Evolutionary conservation across 768 basidiomycete genomes (phyloP).

Genomic region (Gloeophyllum trabeum): DNA sequence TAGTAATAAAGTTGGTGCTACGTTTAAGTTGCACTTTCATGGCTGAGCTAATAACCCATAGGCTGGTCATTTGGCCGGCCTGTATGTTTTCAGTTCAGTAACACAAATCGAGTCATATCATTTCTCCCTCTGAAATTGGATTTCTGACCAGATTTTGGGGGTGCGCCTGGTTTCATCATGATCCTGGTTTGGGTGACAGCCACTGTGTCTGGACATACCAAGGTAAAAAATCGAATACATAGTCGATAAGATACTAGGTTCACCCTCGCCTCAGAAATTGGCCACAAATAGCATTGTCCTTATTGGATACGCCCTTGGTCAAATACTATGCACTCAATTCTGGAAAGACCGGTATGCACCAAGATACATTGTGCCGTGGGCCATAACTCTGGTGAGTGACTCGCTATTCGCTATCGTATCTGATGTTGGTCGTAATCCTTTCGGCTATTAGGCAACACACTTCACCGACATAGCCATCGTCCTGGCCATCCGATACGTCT

Average conservation of each 20-base stretch:
- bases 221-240: no score
- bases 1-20: conserved; percentile 12
- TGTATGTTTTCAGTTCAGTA: not conserved
- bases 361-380: conserved; percentile 14
- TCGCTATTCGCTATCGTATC: conserved; percentile 3
- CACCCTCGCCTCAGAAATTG: conserved; percentile 5
- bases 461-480: conserved; percentile 6
- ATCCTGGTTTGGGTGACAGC: conserved; percentile 7
- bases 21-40: no score
- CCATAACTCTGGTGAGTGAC: conserved; percentile 15
- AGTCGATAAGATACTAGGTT: not conserved
- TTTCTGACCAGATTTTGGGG: conserved; percentile 6
- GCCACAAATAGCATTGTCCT: conserved; percentile 15
- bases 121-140: no score
- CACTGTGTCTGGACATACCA: conserved; percentile 10
- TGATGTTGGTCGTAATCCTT: not conserved
- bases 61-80: not conserved
- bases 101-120: not conserved
- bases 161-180: conserved; percentile 9
- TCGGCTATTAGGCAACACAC: not conserved
- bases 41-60: no score
- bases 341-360: conserved; percentile 11
- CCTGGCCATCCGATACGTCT: conserved; percentile 7
- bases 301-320: conserved; percentile 20
- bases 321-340: conserved; percentile 15